Conservation (phyloP, 257 asterid species). For the Nicotiana sylvestris region DNA sequence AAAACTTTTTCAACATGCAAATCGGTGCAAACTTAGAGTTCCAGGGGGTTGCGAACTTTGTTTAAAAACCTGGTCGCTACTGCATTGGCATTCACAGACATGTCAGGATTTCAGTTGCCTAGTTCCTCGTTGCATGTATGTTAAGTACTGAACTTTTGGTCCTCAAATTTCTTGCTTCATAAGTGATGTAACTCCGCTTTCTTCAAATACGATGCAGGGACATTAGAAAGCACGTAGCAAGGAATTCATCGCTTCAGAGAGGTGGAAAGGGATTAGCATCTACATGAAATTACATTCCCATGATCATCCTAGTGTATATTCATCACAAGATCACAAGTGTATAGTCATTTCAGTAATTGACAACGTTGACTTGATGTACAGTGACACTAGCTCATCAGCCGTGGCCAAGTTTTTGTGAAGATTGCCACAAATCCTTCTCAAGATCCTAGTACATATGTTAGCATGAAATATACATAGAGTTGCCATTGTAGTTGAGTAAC, state of each 20-base stretch:
- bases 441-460: not conserved
- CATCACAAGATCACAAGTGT: slow-evolving; percentile 1
- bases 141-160: slow-evolving; percentile 5
- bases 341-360: not conserved
- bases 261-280: slow-evolving; percentile 16
- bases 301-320: not conserved
- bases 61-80: slow-evolving; percentile 34
- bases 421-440: slow-evolving; percentile 1
- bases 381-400: not conserved
- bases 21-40: slow-evolving; percentile 23
- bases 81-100: slow-evolving; percentile 29
- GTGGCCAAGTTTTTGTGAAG: slow-evolving; percentile 12
- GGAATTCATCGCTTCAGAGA: slow-evolving; percentile 8
- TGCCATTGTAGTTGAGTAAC: not conserved
- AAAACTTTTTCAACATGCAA: slow-evolving; percentile 31
- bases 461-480: slow-evolving; percentile 2
- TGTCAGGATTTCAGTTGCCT: slow-evolving; percentile 38
- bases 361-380: not conserved
- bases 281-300: not conserved
- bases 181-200: not conserved
- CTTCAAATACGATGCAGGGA: slow-evolving; percentile 27
- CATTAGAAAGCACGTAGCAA: slow-evolving; percentile 19
- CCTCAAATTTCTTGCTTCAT: slow-evolving; percentile 8
- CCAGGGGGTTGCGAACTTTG: slow-evolving; percentile 41
- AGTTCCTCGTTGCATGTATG: slow-evolving; percentile 57